These are phyloP conservation scores for Wickerhamiella domercqiae DNA, from an alignment of 805 yeast species.

Conservation along the genomic window DNA sequence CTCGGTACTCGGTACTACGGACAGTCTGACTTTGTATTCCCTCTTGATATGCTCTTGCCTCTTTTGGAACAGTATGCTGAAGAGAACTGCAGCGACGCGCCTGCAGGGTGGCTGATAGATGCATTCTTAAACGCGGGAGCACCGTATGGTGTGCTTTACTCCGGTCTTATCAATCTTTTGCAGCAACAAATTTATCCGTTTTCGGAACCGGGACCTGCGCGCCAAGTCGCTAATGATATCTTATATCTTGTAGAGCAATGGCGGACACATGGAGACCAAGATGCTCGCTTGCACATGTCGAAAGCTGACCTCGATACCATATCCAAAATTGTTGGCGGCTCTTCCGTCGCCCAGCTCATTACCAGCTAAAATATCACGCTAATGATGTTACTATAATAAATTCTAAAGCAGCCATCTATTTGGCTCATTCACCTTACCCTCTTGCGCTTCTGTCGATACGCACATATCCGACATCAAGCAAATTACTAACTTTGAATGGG, in stretches of 20 bases:
- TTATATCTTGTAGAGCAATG: conserved; percentile 14
- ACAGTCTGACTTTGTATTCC: conserved; percentile 65
- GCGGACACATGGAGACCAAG: neutral
- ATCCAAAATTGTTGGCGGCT: neutral
- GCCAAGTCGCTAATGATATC: conserved; percentile 18
- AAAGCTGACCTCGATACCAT: neutral
- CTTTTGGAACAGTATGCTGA: conserved; percentile 43
- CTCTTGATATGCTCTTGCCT: conserved; percentile 55
- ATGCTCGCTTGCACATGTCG: neutral
- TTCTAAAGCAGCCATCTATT: too few species aligned
- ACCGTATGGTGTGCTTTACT: conserved; percentile 17
- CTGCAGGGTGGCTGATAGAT: conserved; percentile 26
- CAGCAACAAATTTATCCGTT: conserved; percentile 22
- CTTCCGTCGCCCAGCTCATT: neutral
- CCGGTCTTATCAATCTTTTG: conserved; percentile 19
- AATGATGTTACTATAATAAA: too few species aligned
- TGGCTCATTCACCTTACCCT: too few species aligned
- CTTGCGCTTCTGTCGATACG: too few species aligned
- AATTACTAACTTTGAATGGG: too few species aligned
- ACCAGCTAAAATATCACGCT: too few species aligned
- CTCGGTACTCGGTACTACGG: conserved; percentile 47
- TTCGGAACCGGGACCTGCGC: conserved; percentile 15
- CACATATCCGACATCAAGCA: too few species aligned
- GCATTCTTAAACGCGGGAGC: conserved; percentile 25
- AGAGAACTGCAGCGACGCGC: conserved; percentile 27